A percentile compares a stretch with the other conserved stretches of the same genome.
phyloP scores from a whole-genome alignment of 1,284 basidiomycete species.

The Irpex sp. region DNA sequence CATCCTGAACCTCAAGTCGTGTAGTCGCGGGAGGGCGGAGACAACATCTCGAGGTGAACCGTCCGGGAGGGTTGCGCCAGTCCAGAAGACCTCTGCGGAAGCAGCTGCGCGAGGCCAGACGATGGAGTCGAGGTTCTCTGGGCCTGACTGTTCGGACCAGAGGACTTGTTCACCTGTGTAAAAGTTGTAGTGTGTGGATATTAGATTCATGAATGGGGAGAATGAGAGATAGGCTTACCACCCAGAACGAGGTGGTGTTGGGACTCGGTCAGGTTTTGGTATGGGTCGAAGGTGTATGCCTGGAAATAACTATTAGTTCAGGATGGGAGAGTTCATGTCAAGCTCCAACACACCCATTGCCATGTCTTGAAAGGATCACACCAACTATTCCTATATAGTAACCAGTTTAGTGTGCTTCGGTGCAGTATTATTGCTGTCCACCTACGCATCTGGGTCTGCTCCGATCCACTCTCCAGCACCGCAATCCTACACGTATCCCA shows the following conservation, averaged over 20 bases:
- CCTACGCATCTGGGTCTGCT: conserved; percentile 37
- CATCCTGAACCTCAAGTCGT: conserved; percentile 72
- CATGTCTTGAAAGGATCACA: conserved; percentile 78
- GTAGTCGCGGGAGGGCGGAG: conserved; percentile 73
- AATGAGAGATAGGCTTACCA: conserved; percentile 35
- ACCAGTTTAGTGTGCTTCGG: not conserved
- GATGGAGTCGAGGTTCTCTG: conserved; percentile 67
- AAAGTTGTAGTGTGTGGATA: not conserved
- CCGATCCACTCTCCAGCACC: conserved; percentile 80
- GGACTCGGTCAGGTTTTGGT: conserved; percentile 45
- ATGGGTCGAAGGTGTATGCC: conserved; percentile 72
- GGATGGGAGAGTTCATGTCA: not conserved
- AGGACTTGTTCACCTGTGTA: not conserved
- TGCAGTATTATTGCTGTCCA: not conserved
- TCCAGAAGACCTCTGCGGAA: conserved; percentile 83
- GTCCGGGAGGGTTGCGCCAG: conserved; percentile 26
- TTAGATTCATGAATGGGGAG: not conserved
- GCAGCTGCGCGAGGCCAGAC: conserved; percentile 81
- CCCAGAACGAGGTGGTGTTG: conserved; percentile 60
- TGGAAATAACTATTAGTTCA: conserved; percentile 23
- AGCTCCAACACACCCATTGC: conserved; percentile 32
- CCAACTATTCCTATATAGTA: conserved; percentile 47
- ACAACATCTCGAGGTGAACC: conserved; percentile 38
- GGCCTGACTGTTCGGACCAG: conserved; percentile 63
- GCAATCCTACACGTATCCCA: conserved; percentile 50